Evolutionary conservation across 257 asterid species (phyloP).

Genomic region (Echites panduratus): DNA sequence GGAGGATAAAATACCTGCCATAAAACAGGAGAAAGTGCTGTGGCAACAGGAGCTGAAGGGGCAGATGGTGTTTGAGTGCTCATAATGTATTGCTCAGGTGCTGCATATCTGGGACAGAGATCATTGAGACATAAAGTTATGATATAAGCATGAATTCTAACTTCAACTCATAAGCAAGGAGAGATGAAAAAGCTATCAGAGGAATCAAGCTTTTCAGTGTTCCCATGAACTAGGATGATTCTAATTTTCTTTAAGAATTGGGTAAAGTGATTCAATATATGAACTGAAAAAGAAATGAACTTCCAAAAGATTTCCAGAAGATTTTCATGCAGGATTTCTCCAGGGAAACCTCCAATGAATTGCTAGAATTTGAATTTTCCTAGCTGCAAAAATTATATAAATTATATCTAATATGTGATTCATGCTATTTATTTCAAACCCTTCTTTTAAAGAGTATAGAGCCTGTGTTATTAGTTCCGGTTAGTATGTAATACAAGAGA

Average conservation of each 20-base stretch:
- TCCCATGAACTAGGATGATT: not conserved
- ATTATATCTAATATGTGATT: not conserved
- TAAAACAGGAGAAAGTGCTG: constrained; percentile 91
- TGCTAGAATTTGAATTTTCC: not conserved
- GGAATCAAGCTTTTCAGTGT: not conserved
- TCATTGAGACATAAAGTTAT: not conserved
- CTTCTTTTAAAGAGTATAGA: not conserved
- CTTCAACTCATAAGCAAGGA: not conserved
- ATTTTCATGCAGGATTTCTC: not conserved
- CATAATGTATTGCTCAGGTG: constrained; percentile 99
- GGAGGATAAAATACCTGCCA: constrained; percentile 66
- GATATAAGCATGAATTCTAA: not conserved
- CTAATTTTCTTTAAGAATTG: not conserved
- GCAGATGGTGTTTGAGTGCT: constrained; percentile 99
- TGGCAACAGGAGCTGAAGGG: constrained; percentile 91
- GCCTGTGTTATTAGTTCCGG: not conserved
- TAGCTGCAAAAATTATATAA: not conserved
- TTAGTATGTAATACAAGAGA: not conserved
- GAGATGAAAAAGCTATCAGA: not conserved
- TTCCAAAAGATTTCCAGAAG: not conserved
- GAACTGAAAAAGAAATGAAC: not conserved
- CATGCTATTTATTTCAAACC: not conserved
- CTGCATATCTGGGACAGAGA: constrained; percentile 59
- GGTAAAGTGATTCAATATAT: not conserved
- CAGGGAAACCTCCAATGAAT: not conserved